Base-by-base conservation (phyloP, 176 grass and related monocot genomes). In the Bothriochloa decipiens region DNA sequence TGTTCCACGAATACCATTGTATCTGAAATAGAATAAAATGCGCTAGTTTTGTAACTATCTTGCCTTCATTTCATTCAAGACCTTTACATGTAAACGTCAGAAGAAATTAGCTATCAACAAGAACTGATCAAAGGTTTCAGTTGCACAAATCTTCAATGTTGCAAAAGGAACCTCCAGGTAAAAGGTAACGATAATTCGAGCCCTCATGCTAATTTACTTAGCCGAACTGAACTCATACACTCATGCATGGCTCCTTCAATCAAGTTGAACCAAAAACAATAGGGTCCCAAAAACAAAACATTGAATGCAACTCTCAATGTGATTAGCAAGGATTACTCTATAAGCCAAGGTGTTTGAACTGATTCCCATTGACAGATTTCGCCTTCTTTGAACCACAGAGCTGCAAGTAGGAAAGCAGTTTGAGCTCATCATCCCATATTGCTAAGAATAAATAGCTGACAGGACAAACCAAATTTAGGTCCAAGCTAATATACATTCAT, bases 311-410 rank as follows among this genome's bases (percentile, higher is more conserved):
- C 57, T 82, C 20, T 82, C 66, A 15, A 58, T 8, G 18, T 9
- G 22, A 81, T 66, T 22, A 65, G 20, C 22, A 23, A 69, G 66
- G 20, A 57, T 87, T 85, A 97, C 80, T 97, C 94, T 78, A 50
- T 87, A 72, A 97, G 88, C 94, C 94, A 97, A 25, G 83, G 88
- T 89, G 90, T 80, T 75, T 92, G 90, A 83, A 89, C 88, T 40
- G 94, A 89, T 82, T 91, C 72, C 95, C 92, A 97, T 45, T 89
- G 26, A 72, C 87, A 94, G 16, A 97, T 27, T 81, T 97, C 95
- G 0, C 83, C 80, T 82, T 95, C 92, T 88, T 90, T 91, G 79
- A 97, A 97, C 92, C 96, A 98, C 16, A 98, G 65, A 41, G 79
- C 96, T 98, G 78, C 75, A 84, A 63, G 80, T 60, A 80, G 28